phyloP scores from a whole-genome alignment of 148 eudicot genomes.

The Vaccinium vitisidaea region DNA sequence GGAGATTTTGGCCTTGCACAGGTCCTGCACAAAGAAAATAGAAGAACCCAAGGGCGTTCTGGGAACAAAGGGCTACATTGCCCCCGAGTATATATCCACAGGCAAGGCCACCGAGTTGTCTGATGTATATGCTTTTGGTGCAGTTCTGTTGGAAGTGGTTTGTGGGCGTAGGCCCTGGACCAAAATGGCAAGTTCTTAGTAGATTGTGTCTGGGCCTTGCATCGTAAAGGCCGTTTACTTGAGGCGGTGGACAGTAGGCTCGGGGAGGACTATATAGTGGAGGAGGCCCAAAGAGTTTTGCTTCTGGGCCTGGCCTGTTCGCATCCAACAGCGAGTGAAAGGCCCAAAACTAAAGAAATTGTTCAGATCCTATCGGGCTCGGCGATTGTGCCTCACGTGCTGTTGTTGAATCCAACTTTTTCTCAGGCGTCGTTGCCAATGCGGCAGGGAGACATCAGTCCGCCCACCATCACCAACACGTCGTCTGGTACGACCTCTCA shows the following conservation, averaged over 20 bases:
- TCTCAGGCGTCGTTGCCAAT: too few relatives aligned
- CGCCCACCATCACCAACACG: constrained; percentile 23
- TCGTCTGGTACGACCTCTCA: constrained; percentile 15
- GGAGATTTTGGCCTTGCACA: constrained; percentile 93
- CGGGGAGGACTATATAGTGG: constrained; percentile 34
- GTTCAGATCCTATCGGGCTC: constrained; percentile 62
- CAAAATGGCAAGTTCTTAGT: constrained; percentile 29
- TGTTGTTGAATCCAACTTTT: too few relatives aligned
- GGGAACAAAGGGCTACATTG: constrained; percentile 85
- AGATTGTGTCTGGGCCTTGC: constrained; percentile 85
- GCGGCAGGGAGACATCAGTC: neutral
- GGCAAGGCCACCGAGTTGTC: constrained; percentile 66
- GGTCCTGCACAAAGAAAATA: constrained; percentile 65
- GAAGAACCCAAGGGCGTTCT: constrained; percentile 65
- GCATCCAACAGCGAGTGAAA: constrained; percentile 53
- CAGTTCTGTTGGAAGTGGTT: constrained; percentile 50
- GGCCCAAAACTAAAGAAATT: constrained; percentile 57
- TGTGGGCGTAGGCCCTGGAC: constrained; percentile 34
- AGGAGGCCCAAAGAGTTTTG: constrained; percentile 60
- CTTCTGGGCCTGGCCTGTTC: constrained; percentile 73
- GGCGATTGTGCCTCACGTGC: constrained; percentile 48
- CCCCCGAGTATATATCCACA: constrained; percentile 70
- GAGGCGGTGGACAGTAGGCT: constrained; percentile 61
- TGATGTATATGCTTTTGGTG: neutral
- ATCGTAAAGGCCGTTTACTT: constrained; percentile 54